Conservation (phyloP, 768 basidiomycete genomes). For the Hypsizygus marmoreus region DNA sequence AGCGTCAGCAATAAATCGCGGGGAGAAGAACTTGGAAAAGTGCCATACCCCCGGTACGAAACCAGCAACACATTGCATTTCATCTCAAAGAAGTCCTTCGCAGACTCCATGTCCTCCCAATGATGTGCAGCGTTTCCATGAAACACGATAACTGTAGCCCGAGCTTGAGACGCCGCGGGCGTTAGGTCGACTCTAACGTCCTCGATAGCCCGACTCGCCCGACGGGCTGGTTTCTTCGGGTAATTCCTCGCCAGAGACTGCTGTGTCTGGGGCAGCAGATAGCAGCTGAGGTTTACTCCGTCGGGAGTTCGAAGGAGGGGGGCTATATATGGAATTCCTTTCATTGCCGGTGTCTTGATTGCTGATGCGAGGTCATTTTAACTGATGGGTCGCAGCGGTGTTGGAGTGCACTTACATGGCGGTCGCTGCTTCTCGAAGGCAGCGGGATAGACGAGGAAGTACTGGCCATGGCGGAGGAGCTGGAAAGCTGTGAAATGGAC, state of each 20-base stretch:
- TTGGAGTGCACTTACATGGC: no score
- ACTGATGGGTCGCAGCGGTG: no score
- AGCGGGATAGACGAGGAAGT: constrained; percentile 18
- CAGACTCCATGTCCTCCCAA: constrained; percentile 74
- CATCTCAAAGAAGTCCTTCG: constrained; percentile 63
- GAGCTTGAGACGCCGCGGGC: constrained; percentile 19
- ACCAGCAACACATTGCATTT: constrained; percentile 86
- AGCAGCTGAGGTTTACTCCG: constrained; percentile 16
- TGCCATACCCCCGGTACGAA: constrained; percentile 87
- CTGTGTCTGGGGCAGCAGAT: constrained; percentile 15
- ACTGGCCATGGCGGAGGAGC: constrained; percentile 17
- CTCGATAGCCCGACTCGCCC: background rate
- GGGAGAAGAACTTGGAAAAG: no score
- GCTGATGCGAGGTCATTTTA: no score
- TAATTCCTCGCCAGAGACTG: constrained; percentile 4
- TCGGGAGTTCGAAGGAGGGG: constrained; percentile 15
- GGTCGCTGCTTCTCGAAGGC: no score
- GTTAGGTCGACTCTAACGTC: constrained; percentile 17
- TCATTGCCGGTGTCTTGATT: constrained; percentile 4
- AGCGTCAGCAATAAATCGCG: no score
- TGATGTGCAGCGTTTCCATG: constrained; percentile 81
- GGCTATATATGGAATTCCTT: constrained; percentile 13
- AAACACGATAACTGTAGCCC: constrained; percentile 84
- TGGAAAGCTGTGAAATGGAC: no score
- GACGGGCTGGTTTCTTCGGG: no score